phyloP scores from a whole-genome alignment of 2,329 filamentous ascomycete species.

The Paramyrothecium sp. region DNA sequence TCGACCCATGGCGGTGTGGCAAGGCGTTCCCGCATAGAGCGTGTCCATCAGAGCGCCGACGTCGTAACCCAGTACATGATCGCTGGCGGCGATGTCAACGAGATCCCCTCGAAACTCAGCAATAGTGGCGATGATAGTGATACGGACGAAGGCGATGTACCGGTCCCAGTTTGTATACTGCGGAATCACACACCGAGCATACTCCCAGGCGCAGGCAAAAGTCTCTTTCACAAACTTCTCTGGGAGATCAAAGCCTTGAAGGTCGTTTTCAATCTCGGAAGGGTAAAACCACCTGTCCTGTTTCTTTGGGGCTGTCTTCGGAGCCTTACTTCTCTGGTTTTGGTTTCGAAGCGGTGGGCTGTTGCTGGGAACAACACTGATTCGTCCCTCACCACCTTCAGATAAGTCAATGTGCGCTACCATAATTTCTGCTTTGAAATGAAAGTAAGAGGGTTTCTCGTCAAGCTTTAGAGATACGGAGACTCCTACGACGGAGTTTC shows the following conservation, averaged over 20 bases:
- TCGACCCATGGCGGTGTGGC: constrained; percentile 13
- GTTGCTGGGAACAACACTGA: no score
- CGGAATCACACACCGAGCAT: constrained; percentile 20
- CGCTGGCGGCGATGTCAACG: constrained; percentile 8
- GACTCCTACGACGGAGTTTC: no score
- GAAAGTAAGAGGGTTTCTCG: no score
- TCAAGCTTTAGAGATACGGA: no score
- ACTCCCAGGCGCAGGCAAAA: constrained; percentile 20
- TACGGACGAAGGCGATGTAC: constrained; percentile 18
- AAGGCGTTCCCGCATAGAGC: constrained; percentile 15
- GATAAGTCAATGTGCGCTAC: no score
- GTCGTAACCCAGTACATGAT: constrained; percentile 14
- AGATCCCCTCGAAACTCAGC: constrained; percentile 17
- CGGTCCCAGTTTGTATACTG: constrained; percentile 19
- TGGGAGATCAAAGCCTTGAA: background rate
- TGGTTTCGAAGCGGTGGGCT: no score
- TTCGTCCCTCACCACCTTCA: no score
- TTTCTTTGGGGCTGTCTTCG: no score
- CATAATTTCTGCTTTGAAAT: no score
- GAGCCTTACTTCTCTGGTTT: no score
- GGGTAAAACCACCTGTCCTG: no score
- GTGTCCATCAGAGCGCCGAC: constrained; percentile 11
- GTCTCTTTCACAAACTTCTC: constrained; percentile 11
- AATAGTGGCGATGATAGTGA: constrained; percentile 15
- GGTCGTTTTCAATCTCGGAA: no score